Evolutionary conservation across 192 early-diverging fungal genomes (phyloP), one percentile per base, ranked within the genome.

Genomic region (Podila minutissima): DNA sequence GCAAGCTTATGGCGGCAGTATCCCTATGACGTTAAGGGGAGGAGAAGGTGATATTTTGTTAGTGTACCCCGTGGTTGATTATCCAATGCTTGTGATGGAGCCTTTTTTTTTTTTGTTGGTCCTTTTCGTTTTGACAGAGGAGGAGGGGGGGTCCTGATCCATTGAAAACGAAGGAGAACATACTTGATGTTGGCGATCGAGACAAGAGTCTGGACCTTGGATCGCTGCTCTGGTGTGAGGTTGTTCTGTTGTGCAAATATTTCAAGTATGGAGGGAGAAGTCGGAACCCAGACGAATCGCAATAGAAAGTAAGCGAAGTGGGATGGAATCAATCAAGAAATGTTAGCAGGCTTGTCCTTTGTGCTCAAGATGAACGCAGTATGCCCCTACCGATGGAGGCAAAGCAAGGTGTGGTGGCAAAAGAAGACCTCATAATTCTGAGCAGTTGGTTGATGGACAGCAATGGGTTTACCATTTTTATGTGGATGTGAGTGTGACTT

Each of bases 1-100:
- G 87, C 69, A 82, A 70, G 38, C 78, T 71, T 13, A 85, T 74
- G 32, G 91, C 90, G 1, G 83, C 67, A 29, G 84, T 78, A 48
- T 92, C 91, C 67, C 92, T 93, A 78, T 55, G 0, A 55, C 0
- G 24, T 55, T 55, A 22, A 12, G 46, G 64, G 49, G 59, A 55
- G 49, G 59, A 55, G 49, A 72, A 62, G 64, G 66, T 46, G n/a
- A 35, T 24, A 12, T 37, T 37, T 8, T 11, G 41, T 46, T 46
- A 46, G 41, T 46, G 41, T 41, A 33, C 41, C 41, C 41, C 41
- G 41, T 46, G 41, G 41, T 46, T 46, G 41, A 46, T 46, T 46
- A 46, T 46, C 41, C 41, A 46, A 46, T 17, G 41, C 41, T 46
- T 46, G 41, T 41, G 41, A 46, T 46, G 15, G 41, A 37, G 10